A percentile compares a stretch with the other conserved stretches of the same genome.
Conservation (phyloP, 805 yeast species). For the Ogataea ganodermae region DNA sequence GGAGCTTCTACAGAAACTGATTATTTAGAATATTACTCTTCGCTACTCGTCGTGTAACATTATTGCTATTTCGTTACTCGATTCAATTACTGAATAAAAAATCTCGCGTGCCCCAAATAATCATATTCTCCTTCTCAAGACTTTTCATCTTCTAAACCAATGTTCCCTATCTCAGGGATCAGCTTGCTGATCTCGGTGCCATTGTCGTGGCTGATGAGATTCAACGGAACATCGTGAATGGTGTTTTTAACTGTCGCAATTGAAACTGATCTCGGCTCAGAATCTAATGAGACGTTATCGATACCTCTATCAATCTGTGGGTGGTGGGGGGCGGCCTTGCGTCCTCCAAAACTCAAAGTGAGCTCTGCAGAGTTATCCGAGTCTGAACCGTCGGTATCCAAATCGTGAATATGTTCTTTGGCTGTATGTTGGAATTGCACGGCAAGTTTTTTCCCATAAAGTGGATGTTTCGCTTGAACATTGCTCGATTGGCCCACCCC, state of each 20-base stretch:
- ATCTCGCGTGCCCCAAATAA: not conserved
- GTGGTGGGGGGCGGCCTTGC: slow-evolving; percentile 4
- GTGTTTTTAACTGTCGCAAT: slow-evolving; percentile 1
- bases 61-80: slow-evolving; percentile 4
- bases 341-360: slow-evolving; percentile 21
- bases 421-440: not conserved
- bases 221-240: slow-evolving; percentile 19
- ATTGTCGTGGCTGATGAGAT: slow-evolving; percentile 12
- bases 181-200: slow-evolving; percentile 13
- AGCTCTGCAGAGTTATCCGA: slow-evolving; percentile 24
- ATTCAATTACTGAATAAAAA: not conserved
- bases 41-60: not conserved
- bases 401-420: not conserved
- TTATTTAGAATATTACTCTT: slow-evolving; percentile 1
- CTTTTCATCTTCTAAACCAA: slow-evolving; percentile 8
- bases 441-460: slow-evolving; percentile 23
- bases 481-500: not conserved
- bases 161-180: slow-evolving; percentile 13
- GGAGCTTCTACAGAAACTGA: slow-evolving; percentile 11
- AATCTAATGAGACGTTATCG: slow-evolving; percentile 2
- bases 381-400: slow-evolving; percentile 17
- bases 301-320: slow-evolving; percentile 1
- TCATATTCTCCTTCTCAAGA: not conserved
- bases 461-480: slow-evolving; percentile 11
- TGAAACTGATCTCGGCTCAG: slow-evolving; percentile 7